A percentile compares a stretch with the other conserved stretches of the same genome.
phyloP scores from a whole-genome alignment of 345 rosid genomes.

The Balakata baccata region DNA sequence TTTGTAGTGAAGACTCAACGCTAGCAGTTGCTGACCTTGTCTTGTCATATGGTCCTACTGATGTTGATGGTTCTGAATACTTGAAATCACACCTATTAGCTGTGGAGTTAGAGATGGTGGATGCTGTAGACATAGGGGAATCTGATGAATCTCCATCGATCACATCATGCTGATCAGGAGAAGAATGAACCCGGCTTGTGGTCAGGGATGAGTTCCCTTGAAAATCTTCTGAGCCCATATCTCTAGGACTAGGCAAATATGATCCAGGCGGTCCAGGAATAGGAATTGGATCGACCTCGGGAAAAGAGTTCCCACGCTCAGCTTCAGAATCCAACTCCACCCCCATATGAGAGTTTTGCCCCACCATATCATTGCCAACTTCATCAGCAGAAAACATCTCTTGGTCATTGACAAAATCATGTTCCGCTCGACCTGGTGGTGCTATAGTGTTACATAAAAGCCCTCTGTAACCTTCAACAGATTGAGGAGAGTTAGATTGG shows the following conservation, averaged over 20 bases:
- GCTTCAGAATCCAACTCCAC: conserved; percentile 45
- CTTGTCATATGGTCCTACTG: conserved; percentile 37
- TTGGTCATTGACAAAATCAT: conserved; percentile 39
- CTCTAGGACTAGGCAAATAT: conserved; percentile 91
- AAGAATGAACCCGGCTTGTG: conserved; percentile 72
- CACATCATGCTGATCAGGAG: conserved; percentile 65
- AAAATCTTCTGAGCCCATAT: conserved; percentile 80
- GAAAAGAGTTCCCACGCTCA: conserved; percentile 50
- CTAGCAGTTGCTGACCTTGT: conserved; percentile 24
- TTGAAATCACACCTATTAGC: conserved; percentile 38
- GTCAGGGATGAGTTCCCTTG: conserved; percentile 89
- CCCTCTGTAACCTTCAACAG: conserved; percentile 38
- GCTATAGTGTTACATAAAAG: conserved; percentile 37
- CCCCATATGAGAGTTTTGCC: conserved; percentile 31
- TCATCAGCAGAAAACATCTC: conserved; percentile 52
- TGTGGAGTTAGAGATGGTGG: conserved; percentile 66
- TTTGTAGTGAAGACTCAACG: conserved; percentile 34
- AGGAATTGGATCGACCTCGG: conserved; percentile 87
- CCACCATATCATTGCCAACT: conserved; percentile 37
- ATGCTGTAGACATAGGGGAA: conserved; percentile 75
- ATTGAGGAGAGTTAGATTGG: conserved; percentile 39
- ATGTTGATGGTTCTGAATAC: conserved; percentile 38
- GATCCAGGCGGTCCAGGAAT: conserved; percentile 99
- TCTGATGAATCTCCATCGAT: conserved; percentile 73
- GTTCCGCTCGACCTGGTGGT: conserved; percentile 22